Conservation (phyloP, 176 grass and related monocot species). For the Carex parvula region DNA sequence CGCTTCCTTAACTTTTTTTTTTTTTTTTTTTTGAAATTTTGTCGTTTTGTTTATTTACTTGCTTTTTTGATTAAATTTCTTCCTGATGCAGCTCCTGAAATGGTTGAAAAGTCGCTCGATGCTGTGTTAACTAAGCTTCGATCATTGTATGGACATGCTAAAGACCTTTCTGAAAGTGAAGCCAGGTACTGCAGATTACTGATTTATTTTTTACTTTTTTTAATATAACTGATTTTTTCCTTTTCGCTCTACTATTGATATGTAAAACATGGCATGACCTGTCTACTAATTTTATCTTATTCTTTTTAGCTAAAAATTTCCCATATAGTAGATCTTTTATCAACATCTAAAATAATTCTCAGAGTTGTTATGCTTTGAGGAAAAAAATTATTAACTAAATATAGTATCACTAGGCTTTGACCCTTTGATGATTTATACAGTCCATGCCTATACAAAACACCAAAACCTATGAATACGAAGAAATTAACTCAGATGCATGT, state of each 20-base stretch:
- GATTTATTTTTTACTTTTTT: not conserved
- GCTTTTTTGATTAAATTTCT: slow-evolving; percentile 29
- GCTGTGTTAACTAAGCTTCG: slow-evolving; percentile 50
- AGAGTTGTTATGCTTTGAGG: not conserved
- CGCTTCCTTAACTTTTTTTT: slow-evolving; percentile 7
- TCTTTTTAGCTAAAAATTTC: not conserved
- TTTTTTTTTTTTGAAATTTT: slow-evolving; percentile 9
- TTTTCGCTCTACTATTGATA: not conserved
- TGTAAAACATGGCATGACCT: not conserved
- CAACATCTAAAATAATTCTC: not conserved
- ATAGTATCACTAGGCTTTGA: not conserved
- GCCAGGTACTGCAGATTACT: slow-evolving; percentile 42
- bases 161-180: slow-evolving; percentile 81
- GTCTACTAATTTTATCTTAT: not conserved
- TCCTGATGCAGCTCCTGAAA: slow-evolving; percentile 58
- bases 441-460: not conserved
- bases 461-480: not conserved
- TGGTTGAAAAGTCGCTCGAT: slow-evolving; percentile 65
- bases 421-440: not conserved
- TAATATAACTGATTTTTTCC: slow-evolving; percentile 8
- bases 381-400: not conserved
- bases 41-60: slow-evolving; percentile 32
- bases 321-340: slow-evolving; percentile 4
- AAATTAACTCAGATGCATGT: not conserved
- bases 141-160: slow-evolving; percentile 57